These are phyloP conservation scores for Saccharomyces cerevisiae DNA, from an alignment of 805 yeast genomes.

Conservation along the genomic window DNA sequence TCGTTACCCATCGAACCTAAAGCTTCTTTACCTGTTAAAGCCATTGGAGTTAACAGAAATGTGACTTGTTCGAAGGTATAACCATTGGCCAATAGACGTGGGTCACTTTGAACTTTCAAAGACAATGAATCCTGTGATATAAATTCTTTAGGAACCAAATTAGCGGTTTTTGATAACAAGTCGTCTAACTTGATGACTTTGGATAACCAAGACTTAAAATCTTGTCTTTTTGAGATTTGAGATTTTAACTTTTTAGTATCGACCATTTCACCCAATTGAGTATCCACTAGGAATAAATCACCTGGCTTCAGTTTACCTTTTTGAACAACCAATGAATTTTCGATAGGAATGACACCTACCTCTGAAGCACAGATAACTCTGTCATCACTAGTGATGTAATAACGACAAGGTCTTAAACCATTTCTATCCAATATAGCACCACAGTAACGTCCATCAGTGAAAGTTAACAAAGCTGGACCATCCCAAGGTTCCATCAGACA, in stretches of 20 bases:
- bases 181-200: constrained; percentile 80
- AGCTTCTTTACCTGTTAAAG: constrained; percentile 82
- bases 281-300: constrained; percentile 89
- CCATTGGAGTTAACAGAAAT: constrained; percentile 86
- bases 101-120: constrained; percentile 60
- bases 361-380: constrained; percentile 96
- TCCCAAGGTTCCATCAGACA: constrained; percentile 99
- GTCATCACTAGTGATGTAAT: constrained; percentile 89
- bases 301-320: constrained; percentile 97
- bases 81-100: constrained; percentile 78
- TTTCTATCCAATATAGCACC: constrained; percentile 97
- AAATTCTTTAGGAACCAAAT: constrained; percentile 17
- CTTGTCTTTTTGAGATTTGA: constrained; percentile 71
- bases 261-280: constrained; percentile 84
- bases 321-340: constrained; percentile 68
- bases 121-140: constrained; percentile 19
- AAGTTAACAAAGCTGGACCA: constrained; percentile 95
- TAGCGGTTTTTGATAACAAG: constrained; percentile 43
- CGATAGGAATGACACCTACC: constrained; percentile 92
- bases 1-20: constrained; percentile 99
- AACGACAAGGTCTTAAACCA: constrained; percentile 97
- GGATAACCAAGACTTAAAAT: constrained; percentile 89
- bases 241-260: constrained; percentile 85
- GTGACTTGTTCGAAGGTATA: constrained; percentile 91
- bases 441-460: constrained; percentile 94